These are phyloP conservation scores for Candolleomyces efflorescens DNA, from an alignment of 768 basidiomycete genomes.

Conservation along the genomic window DNA sequence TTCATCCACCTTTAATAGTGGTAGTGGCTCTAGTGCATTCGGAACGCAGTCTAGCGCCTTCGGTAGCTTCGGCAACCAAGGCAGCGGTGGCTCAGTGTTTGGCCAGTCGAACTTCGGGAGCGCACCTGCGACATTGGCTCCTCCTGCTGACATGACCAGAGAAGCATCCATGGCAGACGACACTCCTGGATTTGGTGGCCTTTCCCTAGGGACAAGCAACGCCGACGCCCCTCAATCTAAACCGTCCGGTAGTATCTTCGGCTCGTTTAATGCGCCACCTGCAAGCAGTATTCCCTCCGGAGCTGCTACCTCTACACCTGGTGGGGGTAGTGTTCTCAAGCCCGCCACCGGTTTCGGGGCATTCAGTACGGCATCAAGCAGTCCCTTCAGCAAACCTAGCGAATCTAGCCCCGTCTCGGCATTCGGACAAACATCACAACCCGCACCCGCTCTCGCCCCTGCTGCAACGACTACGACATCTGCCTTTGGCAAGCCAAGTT, in stretches of 20 bases:
- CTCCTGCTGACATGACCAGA: slow-evolving; percentile 31
- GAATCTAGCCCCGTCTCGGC: slow-evolving; percentile 13
- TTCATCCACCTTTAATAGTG: not conserved
- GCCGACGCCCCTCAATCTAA: slow-evolving; percentile 21
- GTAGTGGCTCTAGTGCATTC: not conserved
- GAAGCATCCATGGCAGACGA: slow-evolving; percentile 48
- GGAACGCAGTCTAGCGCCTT: not conserved
- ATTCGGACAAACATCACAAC: slow-evolving; percentile 2
- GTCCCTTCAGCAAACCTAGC: slow-evolving; percentile 18
- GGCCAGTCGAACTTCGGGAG: slow-evolving; percentile 23
- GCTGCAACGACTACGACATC: slow-evolving; percentile 10
- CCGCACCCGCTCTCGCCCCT: not conserved
- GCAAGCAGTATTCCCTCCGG: slow-evolving; percentile 19
- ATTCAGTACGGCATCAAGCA: not conserved
- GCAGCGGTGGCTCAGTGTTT: slow-evolving; percentile 20
- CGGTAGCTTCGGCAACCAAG: slow-evolving; percentile 3
- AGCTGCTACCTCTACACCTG: slow-evolving; percentile 4
- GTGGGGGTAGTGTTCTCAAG: slow-evolving; percentile 29
- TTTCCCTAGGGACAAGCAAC: slow-evolving; percentile 29
- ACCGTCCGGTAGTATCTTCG: slow-evolving; percentile 32
- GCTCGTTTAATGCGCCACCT: slow-evolving; percentile 25
- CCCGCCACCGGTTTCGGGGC: slow-evolving; percentile 33
- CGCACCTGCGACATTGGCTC: slow-evolving; percentile 17
- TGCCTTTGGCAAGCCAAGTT: slow-evolving; percentile 33
- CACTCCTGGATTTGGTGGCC: slow-evolving; percentile 33